Conservation (phyloP, 768 basidiomycete species). For the Lactarius pseudohatsudake region DNA sequence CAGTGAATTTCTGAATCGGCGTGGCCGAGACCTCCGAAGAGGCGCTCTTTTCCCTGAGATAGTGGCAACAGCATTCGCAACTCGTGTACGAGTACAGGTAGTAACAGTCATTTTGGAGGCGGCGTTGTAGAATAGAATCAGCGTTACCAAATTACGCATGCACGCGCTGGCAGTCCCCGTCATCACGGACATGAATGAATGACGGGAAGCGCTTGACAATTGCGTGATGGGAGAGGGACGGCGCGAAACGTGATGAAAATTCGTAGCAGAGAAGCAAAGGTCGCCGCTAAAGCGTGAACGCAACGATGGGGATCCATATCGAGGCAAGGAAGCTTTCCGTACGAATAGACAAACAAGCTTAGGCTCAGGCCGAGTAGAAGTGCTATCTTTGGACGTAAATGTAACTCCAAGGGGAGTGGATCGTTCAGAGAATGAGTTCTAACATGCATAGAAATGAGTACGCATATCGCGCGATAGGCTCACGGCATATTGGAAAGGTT, state of each 20-base stretch:
- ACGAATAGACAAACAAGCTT: conserved; percentile 12
- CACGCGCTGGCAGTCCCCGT: not conserved
- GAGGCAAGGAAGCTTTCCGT: conserved; percentile 12
- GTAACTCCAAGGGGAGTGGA: conserved; percentile 21
- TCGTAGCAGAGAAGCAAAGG: conserved; percentile 15
- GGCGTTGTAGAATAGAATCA: conserved; percentile 14
- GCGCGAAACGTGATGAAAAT: conserved; percentile 14
- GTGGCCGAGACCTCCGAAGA: not conserved
- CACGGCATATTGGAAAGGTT: conserved; percentile 16
- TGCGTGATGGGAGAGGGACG: not conserved
- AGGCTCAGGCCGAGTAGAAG: conserved; percentile 7
- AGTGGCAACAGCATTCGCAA: conserved; percentile 13
- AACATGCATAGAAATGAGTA: conserved; percentile 18
- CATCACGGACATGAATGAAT: conserved; percentile 23
- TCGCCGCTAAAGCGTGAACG: conserved; percentile 5
- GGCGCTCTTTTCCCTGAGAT: conserved; percentile 7
- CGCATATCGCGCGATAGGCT: conserved; percentile 14
- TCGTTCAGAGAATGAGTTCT: conserved; percentile 25
- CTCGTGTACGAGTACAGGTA: conserved; percentile 11
- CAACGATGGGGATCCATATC: conserved; percentile 15
- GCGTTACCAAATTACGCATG: conserved; percentile 10
- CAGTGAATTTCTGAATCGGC: conserved; percentile 8
- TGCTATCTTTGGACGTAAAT: conserved; percentile 22
- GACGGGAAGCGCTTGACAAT: conserved; percentile 3
- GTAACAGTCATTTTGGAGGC: conserved; percentile 10